A percentile compares a stretch with the other conserved stretches of the same genome.
These are phyloP conservation scores for Geotrichum klebahnii DNA, from an alignment of 1,139 yeast species.

Conservation along the genomic window DNA sequence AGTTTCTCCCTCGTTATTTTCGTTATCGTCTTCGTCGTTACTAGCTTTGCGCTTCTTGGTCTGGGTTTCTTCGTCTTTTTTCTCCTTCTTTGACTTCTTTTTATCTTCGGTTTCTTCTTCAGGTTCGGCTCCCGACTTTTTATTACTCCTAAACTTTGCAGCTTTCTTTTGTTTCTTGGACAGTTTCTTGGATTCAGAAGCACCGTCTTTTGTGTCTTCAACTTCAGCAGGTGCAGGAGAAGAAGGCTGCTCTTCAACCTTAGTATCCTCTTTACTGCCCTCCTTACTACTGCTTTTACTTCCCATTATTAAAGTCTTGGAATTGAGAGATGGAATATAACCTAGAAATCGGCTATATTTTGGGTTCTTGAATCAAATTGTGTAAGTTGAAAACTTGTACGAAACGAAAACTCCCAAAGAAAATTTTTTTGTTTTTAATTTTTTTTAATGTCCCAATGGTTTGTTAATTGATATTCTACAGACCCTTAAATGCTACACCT, in stretches of 20 bases:
- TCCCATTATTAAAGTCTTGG: neutral
- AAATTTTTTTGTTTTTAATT: no score
- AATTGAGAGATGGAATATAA: neutral
- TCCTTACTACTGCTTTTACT: no score
- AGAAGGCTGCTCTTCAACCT: neutral
- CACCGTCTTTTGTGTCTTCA: neutral
- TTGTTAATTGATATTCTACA: no score
- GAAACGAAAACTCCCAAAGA: neutral
- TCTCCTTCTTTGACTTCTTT: conserved; percentile 20
- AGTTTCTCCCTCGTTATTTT: conserved; percentile 4
- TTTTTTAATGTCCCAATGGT: no score
- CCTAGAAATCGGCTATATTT: no score
- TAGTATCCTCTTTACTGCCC: no score
- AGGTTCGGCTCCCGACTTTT: conserved; percentile 19
- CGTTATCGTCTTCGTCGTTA: conserved; percentile 19
- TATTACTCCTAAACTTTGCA: conserved; percentile 51
- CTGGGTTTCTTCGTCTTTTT: conserved; percentile 19
- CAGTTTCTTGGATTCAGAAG: conserved; percentile 43
- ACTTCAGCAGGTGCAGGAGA: neutral
- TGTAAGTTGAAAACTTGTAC: neutral
- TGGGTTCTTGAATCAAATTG: no score
- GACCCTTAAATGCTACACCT: no score
- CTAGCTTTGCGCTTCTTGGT: conserved; percentile 20
- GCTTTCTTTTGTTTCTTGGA: conserved; percentile 81
- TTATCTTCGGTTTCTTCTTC: conserved; percentile 20